Conservation (phyloP, 2,329 filamentous ascomycete species). For the Chrysoporthe cubensis region DNA sequence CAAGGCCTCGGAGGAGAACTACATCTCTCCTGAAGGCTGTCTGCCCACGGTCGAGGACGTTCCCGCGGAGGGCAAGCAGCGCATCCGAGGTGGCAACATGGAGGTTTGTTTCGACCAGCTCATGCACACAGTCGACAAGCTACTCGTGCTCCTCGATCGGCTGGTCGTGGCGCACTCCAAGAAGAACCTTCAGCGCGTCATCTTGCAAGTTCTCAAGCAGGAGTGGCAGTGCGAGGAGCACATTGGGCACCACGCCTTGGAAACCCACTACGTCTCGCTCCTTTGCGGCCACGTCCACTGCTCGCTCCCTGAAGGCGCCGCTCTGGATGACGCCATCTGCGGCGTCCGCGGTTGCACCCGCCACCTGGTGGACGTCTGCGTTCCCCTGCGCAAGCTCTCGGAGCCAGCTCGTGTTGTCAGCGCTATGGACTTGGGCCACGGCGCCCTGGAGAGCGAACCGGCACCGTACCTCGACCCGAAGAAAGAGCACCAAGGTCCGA, state of each 20-base stretch:
- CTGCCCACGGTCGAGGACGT: constrained; percentile 8
- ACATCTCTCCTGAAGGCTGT: constrained; percentile 22
- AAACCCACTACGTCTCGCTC: constrained; percentile 22
- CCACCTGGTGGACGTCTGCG: constrained; percentile 21
- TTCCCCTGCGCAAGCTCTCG: constrained; percentile 18
- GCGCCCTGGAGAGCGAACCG: constrained; percentile 15
- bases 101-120: constrained; percentile 26
- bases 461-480: constrained; percentile 6
- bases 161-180: constrained; percentile 17
- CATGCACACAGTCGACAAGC: constrained; percentile 21
- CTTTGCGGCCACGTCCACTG: constrained; percentile 25
- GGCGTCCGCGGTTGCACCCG: constrained; percentile 20
- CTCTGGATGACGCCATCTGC: neutral
- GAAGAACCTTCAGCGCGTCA: constrained; percentile 20
- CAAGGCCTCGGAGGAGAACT: constrained; percentile 24
- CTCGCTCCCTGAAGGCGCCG: neutral
- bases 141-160: constrained; percentile 12
- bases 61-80: constrained; percentile 17
- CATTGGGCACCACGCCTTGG: neutral
- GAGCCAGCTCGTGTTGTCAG: constrained; percentile 13
- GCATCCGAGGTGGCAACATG: constrained; percentile 25
- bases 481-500: constrained; percentile 29
- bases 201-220: constrained; percentile 9
- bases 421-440: constrained; percentile 7
- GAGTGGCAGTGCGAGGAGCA: constrained; percentile 14